Percentiles rank a stretch among this genome's conserved stretches.
Conservation (phyloP, 202 grass and related monocot genomes). For the Schoenoplectus tabernaemontani region DNA sequence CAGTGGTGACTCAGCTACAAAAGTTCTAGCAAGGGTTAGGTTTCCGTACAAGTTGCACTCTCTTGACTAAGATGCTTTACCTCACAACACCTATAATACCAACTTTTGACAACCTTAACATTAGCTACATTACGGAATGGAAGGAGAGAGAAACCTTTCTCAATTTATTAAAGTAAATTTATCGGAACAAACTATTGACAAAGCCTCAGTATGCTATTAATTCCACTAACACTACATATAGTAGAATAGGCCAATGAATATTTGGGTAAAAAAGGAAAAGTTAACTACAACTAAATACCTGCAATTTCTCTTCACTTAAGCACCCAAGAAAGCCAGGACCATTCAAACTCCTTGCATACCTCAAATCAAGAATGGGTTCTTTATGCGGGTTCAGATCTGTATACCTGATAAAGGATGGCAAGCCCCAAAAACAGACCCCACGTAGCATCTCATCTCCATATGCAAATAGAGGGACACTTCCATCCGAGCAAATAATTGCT, state of each 20-base stretch:
- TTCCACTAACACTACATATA: background rate
- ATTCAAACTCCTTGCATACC: conserved; percentile 29
- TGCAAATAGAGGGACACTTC: conserved; percentile 37
- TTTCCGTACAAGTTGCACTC: too few species aligned
- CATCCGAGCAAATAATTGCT: conserved; percentile 40
- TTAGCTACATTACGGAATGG: background rate
- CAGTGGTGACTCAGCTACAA: too few species aligned
- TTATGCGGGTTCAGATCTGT: conserved; percentile 47
- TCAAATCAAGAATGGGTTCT: conserved; percentile 73
- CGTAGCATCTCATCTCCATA: conserved; percentile 53
- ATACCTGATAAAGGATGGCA: conserved; percentile 52
- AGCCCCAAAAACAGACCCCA: conserved; percentile 42
- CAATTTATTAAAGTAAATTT: background rate
- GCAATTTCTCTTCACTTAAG: conserved; percentile 51
- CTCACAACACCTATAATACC: background rate
- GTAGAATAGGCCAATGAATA: background rate
- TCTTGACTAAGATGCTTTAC: too few species aligned
- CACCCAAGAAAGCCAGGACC: conserved; percentile 52
- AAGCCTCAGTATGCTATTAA: background rate
- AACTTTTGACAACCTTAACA: background rate
- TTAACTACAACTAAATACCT: conserved; percentile 45
- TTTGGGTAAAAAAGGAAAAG: background rate
- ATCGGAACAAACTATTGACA: background rate
- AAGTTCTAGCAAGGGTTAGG: too few species aligned
- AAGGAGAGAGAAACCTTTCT: background rate